phyloP scores from a whole-genome alignment of 768 basidiomycete genomes.

The Solioccasus polychromus region DNA sequence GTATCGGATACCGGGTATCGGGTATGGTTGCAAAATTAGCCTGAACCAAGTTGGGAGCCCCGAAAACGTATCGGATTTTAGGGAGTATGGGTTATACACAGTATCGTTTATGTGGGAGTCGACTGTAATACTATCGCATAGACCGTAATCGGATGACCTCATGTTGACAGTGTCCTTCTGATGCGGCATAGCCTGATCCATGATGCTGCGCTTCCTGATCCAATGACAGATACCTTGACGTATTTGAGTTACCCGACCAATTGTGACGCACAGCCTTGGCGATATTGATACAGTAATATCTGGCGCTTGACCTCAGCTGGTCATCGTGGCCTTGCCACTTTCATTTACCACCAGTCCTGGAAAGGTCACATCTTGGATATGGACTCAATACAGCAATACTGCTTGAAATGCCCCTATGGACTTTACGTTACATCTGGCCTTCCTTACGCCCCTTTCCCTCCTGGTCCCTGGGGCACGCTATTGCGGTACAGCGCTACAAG shows the following conservation, averaged over 20 bases:
- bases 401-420: constrained; percentile 50
- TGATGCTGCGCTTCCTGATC: no score
- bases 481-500: constrained; percentile 37
- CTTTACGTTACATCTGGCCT: constrained; percentile 32
- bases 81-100: no score
- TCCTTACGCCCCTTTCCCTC: constrained; percentile 42
- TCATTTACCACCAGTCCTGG: constrained; percentile 39
- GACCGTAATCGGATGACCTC: background rate
- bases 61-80: no score
- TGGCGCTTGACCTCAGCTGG: background rate
- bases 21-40: no score
- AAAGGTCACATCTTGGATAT: constrained; percentile 45
- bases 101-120: no score
- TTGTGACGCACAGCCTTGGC: background rate
- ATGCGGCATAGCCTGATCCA: no score
- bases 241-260: background rate
- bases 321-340: constrained; percentile 8
- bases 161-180: background rate
- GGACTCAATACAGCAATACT: constrained; percentile 40
- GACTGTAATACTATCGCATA: constrained; percentile 26
- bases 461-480: constrained; percentile 42
- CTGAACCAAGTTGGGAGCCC: no score
- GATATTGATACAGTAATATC: no score
- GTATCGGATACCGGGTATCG: no score
- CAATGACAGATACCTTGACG: no score